These are phyloP conservation scores for Dictyostelium intermedium DNA, from an alignment of 78 protist species.

Conservation along the genomic window DNA sequence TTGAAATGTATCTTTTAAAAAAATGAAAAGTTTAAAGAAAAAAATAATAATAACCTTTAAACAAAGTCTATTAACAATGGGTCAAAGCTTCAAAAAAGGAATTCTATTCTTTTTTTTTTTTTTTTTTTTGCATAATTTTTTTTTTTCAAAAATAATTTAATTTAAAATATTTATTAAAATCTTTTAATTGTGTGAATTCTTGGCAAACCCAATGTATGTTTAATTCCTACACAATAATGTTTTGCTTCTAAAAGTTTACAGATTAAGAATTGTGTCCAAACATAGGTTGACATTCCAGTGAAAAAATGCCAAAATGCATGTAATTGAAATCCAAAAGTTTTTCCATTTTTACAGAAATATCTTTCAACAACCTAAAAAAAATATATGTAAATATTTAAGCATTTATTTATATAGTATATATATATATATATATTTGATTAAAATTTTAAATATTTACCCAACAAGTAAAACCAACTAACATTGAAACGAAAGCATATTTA, in stretches of 20 bases:
- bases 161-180: not conserved
- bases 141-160: not conserved
- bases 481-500: conserved; percentile 19
- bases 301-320: conserved; percentile 57
- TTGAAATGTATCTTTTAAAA: too few relatives aligned
- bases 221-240: conserved; percentile 5
- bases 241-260: conserved; percentile 52
- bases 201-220: conserved; percentile 26
- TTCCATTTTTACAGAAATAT: conserved; percentile 49
- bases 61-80: too few relatives aligned
- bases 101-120: not conserved
- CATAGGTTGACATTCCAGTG: conserved; percentile 44
- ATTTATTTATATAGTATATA: too few relatives aligned
- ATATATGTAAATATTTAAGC: too few relatives aligned
- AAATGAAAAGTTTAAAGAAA: not conserved
- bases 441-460: conserved; percentile 30
- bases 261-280: conserved; percentile 62
- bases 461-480: conserved; percentile 27
- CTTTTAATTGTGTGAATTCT: conserved; percentile 9
- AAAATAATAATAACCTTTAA: too few relatives aligned
- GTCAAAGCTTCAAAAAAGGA: too few relatives aligned
- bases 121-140: not conserved
- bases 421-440: too few relatives aligned
- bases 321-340: conserved; percentile 33
- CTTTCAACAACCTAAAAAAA: conserved; percentile 18